A percentile compares a stretch with the other conserved stretches of the same genome.
These are phyloP conservation scores for Caloboletus inedulis DNA, from an alignment of 1,284 basidiomycete genomes.

Conservation along the genomic window DNA sequence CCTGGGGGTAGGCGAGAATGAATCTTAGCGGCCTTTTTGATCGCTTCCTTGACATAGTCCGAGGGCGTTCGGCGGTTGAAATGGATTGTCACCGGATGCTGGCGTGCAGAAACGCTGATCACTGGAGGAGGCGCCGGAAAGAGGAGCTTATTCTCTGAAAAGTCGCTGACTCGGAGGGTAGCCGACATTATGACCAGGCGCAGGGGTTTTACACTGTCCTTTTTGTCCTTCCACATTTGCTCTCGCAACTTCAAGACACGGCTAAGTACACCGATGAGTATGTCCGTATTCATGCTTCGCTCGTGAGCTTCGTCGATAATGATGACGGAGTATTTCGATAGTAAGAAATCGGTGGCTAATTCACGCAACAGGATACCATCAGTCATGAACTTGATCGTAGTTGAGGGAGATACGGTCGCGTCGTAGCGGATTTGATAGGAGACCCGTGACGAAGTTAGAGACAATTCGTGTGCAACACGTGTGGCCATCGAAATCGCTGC, in stretches of 20 bases:
- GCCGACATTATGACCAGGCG: constrained; percentile 99
- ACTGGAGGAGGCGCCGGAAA: constrained; percentile 87
- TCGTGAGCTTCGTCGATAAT: constrained; percentile 99
- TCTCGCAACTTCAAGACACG: constrained; percentile 88
- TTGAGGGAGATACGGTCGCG: constrained; percentile 84
- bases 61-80: constrained; percentile 84
- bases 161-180: constrained; percentile 92
- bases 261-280: constrained; percentile 93
- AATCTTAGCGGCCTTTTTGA: constrained; percentile 90
- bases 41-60: constrained; percentile 90
- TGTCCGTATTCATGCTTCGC: constrained; percentile 97
- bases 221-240: constrained; percentile 79
- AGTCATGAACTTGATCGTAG: constrained; percentile 99
- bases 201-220: constrained; percentile 60
- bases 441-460: constrained; percentile 74
- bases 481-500: constrained; percentile 95
- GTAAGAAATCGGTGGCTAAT: constrained; percentile 85
- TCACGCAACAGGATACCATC: constrained; percentile 96
- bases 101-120: constrained; percentile 86
- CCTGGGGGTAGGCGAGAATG: constrained; percentile 90
- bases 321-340: constrained; percentile 90
- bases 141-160: constrained; percentile 81
- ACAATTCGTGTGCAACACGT: constrained; percentile 88
- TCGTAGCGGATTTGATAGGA: constrained; percentile 99
- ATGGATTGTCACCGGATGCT: constrained; percentile 94